A percentile compares a stretch with the other conserved stretches of the same genome.
phyloP scores from a whole-genome alignment of 345 rosid genomes.

The Citrus inodora region DNA sequence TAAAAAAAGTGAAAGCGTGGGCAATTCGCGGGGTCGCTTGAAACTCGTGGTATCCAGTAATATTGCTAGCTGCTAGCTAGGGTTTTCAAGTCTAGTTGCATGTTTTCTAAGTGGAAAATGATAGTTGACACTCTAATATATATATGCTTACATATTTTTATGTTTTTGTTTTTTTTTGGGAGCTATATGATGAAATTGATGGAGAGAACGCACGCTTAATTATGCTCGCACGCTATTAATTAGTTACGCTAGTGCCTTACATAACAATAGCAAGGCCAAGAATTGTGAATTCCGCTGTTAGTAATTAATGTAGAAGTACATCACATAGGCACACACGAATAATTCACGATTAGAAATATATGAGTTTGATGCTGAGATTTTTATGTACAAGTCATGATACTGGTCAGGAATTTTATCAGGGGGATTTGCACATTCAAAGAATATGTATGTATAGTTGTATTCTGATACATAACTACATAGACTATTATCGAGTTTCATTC shows the following conservation, averaged over 20 bases:
- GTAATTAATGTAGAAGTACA: too few relatives aligned
- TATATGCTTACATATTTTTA: too few relatives aligned
- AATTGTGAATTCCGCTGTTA: too few relatives aligned
- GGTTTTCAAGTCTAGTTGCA: neutral
- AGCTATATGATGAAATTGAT: neutral
- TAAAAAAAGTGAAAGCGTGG: slow-evolving; percentile 41
- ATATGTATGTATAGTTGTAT: neutral
- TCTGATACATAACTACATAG: neutral
- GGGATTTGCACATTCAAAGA: neutral
- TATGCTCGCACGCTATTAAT: too few relatives aligned
- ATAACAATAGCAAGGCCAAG: too few relatives aligned
- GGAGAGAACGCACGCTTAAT: slow-evolving; percentile 1
- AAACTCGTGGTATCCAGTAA: slow-evolving; percentile 10
- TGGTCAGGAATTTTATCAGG: neutral
- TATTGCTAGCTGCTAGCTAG: slow-evolving; percentile 2
- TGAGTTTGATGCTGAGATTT: too few relatives aligned
- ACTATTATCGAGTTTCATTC: neutral
- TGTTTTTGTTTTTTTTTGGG: neutral
- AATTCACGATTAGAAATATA: too few relatives aligned
- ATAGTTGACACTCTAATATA: neutral
- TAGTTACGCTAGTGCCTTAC: too few relatives aligned
- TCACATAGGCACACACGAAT: too few relatives aligned
- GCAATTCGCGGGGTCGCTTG: slow-evolving; percentile 31
- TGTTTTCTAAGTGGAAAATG: neutral
- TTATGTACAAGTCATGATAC: neutral